Conservation (phyloP, 163 green algal species). For the Coccomyxa subellipsoidea region DNA sequence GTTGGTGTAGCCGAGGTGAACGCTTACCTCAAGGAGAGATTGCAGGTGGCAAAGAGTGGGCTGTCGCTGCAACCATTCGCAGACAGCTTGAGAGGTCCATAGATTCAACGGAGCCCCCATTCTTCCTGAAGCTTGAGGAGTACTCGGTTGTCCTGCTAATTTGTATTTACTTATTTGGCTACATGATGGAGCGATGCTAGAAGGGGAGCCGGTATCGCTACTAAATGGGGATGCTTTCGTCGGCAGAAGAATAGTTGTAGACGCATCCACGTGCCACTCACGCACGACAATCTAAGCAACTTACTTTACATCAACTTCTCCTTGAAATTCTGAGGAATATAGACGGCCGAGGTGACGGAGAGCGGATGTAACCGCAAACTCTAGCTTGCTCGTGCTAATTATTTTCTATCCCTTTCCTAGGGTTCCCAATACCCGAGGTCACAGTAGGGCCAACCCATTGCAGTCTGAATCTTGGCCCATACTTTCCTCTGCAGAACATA, state of each 20-base stretch:
- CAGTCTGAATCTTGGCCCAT: neutral
- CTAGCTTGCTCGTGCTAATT: neutral
- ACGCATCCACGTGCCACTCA: no score
- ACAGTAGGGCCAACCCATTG: neutral
- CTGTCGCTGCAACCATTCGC: neutral
- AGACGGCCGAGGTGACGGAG: no score
- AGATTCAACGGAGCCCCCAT: neutral
- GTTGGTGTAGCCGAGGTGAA: neutral
- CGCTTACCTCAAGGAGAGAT: neutral
- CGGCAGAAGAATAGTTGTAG: no score
- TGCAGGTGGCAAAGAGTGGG: neutral
- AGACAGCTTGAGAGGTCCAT: neutral
- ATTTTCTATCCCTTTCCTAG: neutral
- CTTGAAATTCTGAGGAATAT: no score
- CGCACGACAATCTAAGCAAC: no score
- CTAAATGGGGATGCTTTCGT: no score
- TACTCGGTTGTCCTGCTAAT: no score
- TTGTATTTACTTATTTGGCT: no score
- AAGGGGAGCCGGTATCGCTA: no score
- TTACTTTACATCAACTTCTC: no score
- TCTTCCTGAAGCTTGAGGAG: no score
- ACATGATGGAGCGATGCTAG: no score
- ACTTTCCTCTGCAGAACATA: neutral
- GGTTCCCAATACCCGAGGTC: neutral
- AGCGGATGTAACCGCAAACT: neutral